Evolutionary conservation across 108 stramenopile species (phyloP).

Genomic region (Mayamaea pseudoterrestris): DNA sequence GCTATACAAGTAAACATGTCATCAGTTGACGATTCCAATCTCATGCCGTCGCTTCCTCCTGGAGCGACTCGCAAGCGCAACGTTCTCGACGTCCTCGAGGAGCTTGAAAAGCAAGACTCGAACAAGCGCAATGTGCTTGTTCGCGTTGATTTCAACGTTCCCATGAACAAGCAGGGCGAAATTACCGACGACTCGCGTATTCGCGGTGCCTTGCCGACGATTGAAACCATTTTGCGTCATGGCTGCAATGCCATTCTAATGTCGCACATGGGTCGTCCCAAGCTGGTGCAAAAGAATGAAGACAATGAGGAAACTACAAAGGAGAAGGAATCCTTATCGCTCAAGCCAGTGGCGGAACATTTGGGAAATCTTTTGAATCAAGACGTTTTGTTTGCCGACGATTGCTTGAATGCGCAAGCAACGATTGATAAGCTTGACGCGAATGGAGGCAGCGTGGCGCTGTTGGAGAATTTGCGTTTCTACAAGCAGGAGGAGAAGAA

Average conservation of each 20-base stretch:
- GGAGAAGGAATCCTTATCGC: conserved; percentile 48
- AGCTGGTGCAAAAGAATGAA: conserved; percentile 38
- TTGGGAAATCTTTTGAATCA: conserved; percentile 64
- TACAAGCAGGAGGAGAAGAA: conserved; percentile 83
- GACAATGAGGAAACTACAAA: conserved; percentile 31
- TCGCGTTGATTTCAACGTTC: conserved; percentile 83
- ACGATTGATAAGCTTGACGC: conserved; percentile 16
- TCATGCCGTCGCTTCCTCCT: neutral
- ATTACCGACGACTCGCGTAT: conserved; percentile 83
- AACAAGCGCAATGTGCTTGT: conserved; percentile 63
- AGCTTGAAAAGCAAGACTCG: conserved; percentile 5
- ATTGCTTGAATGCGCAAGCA: conserved; percentile 65
- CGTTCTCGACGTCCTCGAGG: conserved; percentile 28
- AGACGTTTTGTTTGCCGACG: conserved; percentile 56
- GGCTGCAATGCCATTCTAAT: conserved; percentile 63
- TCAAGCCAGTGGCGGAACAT: conserved; percentile 70
- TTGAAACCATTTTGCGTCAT: conserved; percentile 39
- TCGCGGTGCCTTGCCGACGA: conserved; percentile 71
- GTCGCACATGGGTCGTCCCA: conserved; percentile 84
- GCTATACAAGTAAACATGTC: no score
- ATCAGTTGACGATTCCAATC: no score
- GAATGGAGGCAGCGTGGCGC: conserved; percentile 42
- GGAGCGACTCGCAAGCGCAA: conserved; percentile 23
- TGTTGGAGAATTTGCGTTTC: conserved; percentile 95
- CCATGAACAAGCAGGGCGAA: conserved; percentile 45